Evolutionary conservation across 257 asterid species (phyloP), one percentile per base, ranked within the genome.

Genomic region (Solanum appendiculatum): DNA sequence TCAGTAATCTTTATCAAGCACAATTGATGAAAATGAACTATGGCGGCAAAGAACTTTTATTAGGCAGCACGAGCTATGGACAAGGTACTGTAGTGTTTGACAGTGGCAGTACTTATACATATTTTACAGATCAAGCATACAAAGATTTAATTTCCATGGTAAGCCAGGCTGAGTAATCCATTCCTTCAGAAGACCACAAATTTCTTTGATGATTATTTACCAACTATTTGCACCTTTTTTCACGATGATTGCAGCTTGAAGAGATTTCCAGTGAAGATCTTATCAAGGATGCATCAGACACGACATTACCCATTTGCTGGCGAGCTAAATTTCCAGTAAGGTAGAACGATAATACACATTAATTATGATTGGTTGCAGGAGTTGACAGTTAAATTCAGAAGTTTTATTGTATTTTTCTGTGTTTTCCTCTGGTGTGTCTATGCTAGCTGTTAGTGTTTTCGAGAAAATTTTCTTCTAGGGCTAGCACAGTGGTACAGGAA

Each of bases 241-340:
- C 77, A 27, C 23, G 7, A 56, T 84, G 10, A 73, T 80, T 88
- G 87, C 92, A 94, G 98, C 91, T 93, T 66, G 86, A 91, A 84
- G 95, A 89, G 84, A 84, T 87, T 91, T 86, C 93, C 54, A 89
- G 87, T 29, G 93, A 91, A 84, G 90, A 87, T 90, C 92, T 94
- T 86, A 84, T 92, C 85, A 93, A 68, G 66, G 97, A 93, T 89
- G 27, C 90, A 82, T 90, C 96, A 86, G 97, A 94, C 88, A 86
- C 91, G 23, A 92, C 94, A 25, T 91, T 94, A 39, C 97, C 95
- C 81, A 42, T 94, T 81, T 94, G 98, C 92, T 94, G 98, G 97
- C 91, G 78, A 85, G 77, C 94, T 86, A 91, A 93, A 83, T 87
- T 89, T 81, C 92, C 93, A 72, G 56, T 92, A 48, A 94, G 96